phyloP scores from a whole-genome alignment of 2,329 filamentous ascomycete genomes.

The Purpureocillium lavendulum region DNA sequence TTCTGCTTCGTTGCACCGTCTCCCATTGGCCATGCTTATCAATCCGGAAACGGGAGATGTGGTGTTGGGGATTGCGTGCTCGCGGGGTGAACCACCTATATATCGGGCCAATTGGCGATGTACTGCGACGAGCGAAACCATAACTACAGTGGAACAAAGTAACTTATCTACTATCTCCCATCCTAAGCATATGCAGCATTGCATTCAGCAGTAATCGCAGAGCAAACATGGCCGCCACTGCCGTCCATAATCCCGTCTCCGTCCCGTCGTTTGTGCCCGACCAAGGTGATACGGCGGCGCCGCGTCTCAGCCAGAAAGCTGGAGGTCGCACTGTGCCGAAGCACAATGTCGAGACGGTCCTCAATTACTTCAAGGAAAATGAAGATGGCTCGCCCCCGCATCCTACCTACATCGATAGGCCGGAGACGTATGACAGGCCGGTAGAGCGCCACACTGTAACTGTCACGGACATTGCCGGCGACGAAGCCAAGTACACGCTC shows the following conservation, averaged over 20 bases:
- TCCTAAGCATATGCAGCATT: not conserved
- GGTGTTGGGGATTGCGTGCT: constrained; percentile 15
- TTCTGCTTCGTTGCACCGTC: too few species aligned
- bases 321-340: constrained; percentile 1
- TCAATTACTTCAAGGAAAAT: constrained; percentile 31
- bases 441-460: constrained; percentile 16
- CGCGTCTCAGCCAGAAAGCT: constrained; percentile 3
- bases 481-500: constrained; percentile 26
- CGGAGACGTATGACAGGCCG: constrained; percentile 24
- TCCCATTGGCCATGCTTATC: constrained; percentile 12
- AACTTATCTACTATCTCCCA: too few species aligned
- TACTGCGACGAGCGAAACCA: too few species aligned
- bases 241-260: constrained; percentile 9
- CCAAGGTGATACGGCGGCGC: constrained; percentile 2
- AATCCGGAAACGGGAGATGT: constrained; percentile 9
- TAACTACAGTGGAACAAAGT: too few species aligned
- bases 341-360: constrained; percentile 21
- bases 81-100: constrained; percentile 3
- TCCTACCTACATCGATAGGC: constrained; percentile 23
- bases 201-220: not conserved
- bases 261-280: constrained; percentile 5
- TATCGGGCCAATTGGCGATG: too few species aligned
- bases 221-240: constrained; percentile 14
- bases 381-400: constrained; percentile 31
- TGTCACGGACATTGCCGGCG: constrained; percentile 26